phyloP scores from a whole-genome alignment of 768 basidiomycete species.

The Suillus luteus region DNA sequence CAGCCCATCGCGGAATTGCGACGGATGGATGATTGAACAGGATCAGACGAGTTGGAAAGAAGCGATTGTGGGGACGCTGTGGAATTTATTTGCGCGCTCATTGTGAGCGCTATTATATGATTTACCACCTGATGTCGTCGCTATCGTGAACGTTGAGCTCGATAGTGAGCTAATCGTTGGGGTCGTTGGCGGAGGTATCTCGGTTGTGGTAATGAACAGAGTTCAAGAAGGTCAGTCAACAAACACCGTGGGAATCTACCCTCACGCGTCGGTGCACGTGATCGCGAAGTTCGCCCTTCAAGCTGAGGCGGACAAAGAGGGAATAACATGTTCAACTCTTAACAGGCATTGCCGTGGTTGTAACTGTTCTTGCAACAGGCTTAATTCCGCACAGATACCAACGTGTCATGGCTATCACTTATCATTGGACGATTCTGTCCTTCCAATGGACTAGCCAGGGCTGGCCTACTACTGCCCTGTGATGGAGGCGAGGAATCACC shows the following conservation, averaged over 20 bases:
- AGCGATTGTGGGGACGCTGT: constrained; percentile 44
- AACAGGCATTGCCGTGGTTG: not conserved
- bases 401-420: not conserved
- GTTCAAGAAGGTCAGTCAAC: constrained; percentile 8
- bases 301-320: not conserved
- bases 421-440: not conserved
- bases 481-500: constrained; percentile 8
- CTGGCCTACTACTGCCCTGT: not conserved
- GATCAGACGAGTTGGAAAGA: constrained; percentile 63
- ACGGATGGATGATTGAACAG: constrained; percentile 62
- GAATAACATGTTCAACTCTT: not conserved
- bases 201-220: constrained; percentile 13
- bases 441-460: not conserved
- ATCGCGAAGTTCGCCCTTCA: constrained; percentile 20
- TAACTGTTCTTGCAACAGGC: not conserved
- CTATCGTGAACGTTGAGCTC: constrained; percentile 18
- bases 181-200: constrained; percentile 16
- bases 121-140: constrained; percentile 19
- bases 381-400: not conserved
- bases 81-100: constrained; percentile 30
- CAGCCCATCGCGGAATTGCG: constrained; percentile 54
- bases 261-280: constrained; percentile 33
- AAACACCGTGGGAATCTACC: constrained; percentile 30
- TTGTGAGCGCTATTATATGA: constrained; percentile 22
- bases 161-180: constrained; percentile 11